Conservation (phyloP, 2,329 filamentous ascomycete genomes). For the Alternaria brassicae region DNA sequence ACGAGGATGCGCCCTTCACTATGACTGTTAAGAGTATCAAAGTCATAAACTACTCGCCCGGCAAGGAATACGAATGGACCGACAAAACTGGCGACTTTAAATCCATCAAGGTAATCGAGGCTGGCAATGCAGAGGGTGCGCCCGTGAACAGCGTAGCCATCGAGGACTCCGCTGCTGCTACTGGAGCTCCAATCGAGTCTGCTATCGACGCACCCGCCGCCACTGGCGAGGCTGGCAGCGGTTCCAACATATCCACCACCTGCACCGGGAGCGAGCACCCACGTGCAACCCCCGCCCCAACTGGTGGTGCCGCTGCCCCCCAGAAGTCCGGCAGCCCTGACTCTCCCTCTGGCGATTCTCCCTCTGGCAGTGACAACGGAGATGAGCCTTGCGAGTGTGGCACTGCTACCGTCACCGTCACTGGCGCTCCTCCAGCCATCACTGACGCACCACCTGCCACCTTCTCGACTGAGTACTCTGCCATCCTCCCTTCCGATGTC, state of each 20-base stretch:
- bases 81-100: slow-evolving; percentile 58
- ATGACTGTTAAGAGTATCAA: slow-evolving; percentile 61
- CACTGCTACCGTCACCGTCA: slow-evolving; percentile 39
- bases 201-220: slow-evolving; percentile 33
- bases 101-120: slow-evolving; percentile 56
- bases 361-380: slow-evolving; percentile 3
- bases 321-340: slow-evolving; percentile 13
- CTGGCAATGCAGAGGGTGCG: slow-evolving; percentile 43
- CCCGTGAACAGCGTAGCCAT: slow-evolving; percentile 35
- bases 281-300: slow-evolving; percentile 6
- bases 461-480: slow-evolving; percentile 22
- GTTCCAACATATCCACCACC: slow-evolving; percentile 8
- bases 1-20: slow-evolving; percentile 56
- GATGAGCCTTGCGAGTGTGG: slow-evolving; percentile 36
- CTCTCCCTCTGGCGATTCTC: slow-evolving; percentile 9
- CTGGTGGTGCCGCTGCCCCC: slow-evolving; percentile 8
- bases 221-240: slow-evolving; percentile 13
- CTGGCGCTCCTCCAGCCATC: slow-evolving; percentile 33
- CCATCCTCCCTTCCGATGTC: slow-evolving; percentile 21
- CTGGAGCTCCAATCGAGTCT: slow-evolving; percentile 33
- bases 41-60: slow-evolving; percentile 62
- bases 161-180: slow-evolving; percentile 32
- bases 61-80: slow-evolving; percentile 58
- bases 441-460: slow-evolving; percentile 20
- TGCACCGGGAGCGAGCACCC: slow-evolving; percentile 20